Percentiles rank a stretch among this genome's conserved stretches.
phyloP scores from a whole-genome alignment of 2,329 filamentous ascomycete genomes.

The Elsinoe australis region DNA sequence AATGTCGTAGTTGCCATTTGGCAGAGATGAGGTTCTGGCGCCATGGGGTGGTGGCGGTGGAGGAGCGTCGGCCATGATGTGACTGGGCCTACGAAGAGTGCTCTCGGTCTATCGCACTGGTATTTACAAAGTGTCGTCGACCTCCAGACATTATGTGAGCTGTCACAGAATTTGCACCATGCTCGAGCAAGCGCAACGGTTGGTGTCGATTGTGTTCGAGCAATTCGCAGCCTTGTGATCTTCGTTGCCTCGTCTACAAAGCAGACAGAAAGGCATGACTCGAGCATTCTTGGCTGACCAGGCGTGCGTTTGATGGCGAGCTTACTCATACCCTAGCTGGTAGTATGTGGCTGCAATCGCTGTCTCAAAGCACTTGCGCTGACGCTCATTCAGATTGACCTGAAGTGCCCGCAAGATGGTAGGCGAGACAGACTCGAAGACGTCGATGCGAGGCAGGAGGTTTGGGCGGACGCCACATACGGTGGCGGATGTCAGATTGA shows the following conservation, averaged over 20 bases:
- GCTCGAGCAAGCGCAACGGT: conserved; percentile 11
- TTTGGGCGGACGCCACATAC: too few species aligned
- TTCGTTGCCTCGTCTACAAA: too few species aligned
- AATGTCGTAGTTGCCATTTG: conserved; percentile 89
- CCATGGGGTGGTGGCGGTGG: conserved; percentile 83
- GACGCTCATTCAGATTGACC: too few species aligned
- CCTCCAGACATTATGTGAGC: conserved; percentile 13
- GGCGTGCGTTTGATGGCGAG: conserved; percentile 52
- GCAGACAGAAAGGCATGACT: too few species aligned
- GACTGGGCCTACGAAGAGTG: neutral
- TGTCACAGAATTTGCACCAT: conserved; percentile 9
- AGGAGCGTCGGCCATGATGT: conserved; percentile 37
- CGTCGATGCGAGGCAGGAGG: too few species aligned
- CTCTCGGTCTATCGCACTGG: conserved; percentile 15
- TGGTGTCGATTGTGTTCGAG: conserved; percentile 14
- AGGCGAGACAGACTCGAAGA: too few species aligned
- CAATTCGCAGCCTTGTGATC: too few species aligned
- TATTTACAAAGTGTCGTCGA: neutral
- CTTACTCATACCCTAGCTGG: conserved; percentile 62
- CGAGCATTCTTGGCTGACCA: conserved; percentile 50
- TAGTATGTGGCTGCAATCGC: too few species aligned
- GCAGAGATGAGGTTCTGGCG: conserved; percentile 60
- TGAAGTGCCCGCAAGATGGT: too few species aligned
- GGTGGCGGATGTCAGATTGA: too few species aligned
- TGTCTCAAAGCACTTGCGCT: too few species aligned